phyloP scores from a whole-genome alignment of 257 asterid species.

The Fraxinus excelsior region DNA sequence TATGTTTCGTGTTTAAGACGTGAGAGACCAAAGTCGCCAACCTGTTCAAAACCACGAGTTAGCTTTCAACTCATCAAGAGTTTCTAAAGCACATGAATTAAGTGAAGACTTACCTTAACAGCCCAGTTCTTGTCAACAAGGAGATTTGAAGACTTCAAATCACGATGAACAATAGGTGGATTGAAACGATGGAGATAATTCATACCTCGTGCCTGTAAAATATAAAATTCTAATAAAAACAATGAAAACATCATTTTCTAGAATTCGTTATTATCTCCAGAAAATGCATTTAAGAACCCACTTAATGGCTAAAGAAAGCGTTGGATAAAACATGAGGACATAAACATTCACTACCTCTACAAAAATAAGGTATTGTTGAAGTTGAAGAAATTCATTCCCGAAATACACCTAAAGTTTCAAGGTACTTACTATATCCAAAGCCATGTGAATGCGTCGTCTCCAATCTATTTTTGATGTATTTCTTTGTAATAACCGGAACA shows the following conservation, averaged over 20 bases:
- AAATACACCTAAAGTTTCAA: slow-evolving; percentile 13
- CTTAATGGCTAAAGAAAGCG: slow-evolving; percentile 5
- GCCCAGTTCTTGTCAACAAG: slow-evolving; percentile 98
- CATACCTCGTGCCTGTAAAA: slow-evolving; percentile 87
- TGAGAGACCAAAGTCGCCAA: slow-evolving; percentile 97
- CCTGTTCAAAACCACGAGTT: slow-evolving; percentile 45
- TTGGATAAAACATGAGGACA: not conserved
- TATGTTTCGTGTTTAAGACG: slow-evolving; percentile 83
- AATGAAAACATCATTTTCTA: not conserved
- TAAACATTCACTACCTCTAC: not conserved
- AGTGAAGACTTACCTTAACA: slow-evolving; percentile 67
- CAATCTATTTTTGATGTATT: slow-evolving; percentile 72
- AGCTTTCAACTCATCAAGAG: slow-evolving; percentile 6
- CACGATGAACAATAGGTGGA: slow-evolving; percentile 93
- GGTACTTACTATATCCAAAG: slow-evolving; percentile 88
- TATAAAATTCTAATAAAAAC: slow-evolving; percentile 2
- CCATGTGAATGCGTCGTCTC: slow-evolving; percentile 89
- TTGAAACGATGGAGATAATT: slow-evolving; percentile 87
- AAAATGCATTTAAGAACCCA: not conserved
- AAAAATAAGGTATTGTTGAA: not conserved
- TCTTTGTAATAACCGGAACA: slow-evolving; percentile 78
- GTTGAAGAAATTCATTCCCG: not conserved
- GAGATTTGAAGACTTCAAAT: slow-evolving; percentile 95
- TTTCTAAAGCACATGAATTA: slow-evolving; percentile 4
- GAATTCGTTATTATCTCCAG: not conserved